Percentiles rank a stretch among this genome's conserved stretches.
These are phyloP conservation scores for Hymenoscyphus scutula DNA, from an alignment of 2,329 filamentous ascomycete species.

Conservation along the genomic window DNA sequence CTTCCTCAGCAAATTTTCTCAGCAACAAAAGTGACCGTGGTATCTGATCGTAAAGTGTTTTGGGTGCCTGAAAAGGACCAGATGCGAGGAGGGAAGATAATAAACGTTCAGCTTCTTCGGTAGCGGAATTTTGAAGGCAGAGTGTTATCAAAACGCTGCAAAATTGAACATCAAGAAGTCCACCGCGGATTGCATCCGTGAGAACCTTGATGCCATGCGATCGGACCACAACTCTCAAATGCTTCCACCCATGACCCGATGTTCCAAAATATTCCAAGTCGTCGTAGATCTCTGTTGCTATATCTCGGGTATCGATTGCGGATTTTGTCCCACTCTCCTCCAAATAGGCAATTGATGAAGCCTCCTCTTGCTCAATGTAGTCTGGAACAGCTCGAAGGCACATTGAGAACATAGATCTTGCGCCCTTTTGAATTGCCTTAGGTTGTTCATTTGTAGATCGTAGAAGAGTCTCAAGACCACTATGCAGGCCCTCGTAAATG, in stretches of 20 bases:
- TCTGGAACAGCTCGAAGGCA: constrained; percentile 48
- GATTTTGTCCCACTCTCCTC: constrained; percentile 40
- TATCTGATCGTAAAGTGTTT: constrained; percentile 31
- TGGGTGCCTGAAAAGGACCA: constrained; percentile 40
- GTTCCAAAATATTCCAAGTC: constrained; percentile 47
- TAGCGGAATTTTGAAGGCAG: constrained; percentile 39
- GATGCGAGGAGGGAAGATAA: constrained; percentile 38
- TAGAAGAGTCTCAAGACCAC: constrained; percentile 45
- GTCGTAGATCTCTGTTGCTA: constrained; percentile 47
- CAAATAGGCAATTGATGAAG: constrained; percentile 41
- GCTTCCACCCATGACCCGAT: constrained; percentile 44
- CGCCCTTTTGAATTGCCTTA: constrained; percentile 26
- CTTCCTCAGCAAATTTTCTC: constrained; percentile 37
- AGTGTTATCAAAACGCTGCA: constrained; percentile 43
- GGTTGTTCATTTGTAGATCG: constrained; percentile 38
- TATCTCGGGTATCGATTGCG: constrained; percentile 36
- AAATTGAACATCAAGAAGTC: constrained; percentile 43
- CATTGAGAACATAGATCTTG: constrained; percentile 47
- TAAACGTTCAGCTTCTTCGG: constrained; percentile 43
- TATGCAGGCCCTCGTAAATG: constrained; percentile 46
- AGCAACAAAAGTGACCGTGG: constrained; percentile 39
- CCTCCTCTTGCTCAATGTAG: constrained; percentile 47
- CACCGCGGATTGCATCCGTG: constrained; percentile 42
- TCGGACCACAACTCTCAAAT: constrained; percentile 45
- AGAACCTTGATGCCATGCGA: constrained; percentile 47